phyloP scores from a whole-genome alignment of 768 basidiomycete species.

The Lactarius quietus region DNA sequence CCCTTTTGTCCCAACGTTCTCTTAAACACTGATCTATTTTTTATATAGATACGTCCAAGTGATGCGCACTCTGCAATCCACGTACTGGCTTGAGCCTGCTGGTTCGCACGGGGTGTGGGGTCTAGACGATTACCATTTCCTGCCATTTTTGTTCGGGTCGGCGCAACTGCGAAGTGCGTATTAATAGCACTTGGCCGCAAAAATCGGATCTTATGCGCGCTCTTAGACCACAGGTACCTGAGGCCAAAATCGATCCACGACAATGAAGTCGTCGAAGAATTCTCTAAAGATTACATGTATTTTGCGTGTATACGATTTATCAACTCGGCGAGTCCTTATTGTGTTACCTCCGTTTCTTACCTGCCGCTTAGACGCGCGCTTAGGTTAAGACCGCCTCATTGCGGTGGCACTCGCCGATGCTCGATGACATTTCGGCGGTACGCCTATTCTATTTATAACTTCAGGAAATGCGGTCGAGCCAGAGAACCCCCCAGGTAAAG shows the following conservation, averaged over 20 bases:
- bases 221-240: conserved; percentile 73
- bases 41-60: conserved; percentile 59
- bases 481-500: conserved; percentile 49
- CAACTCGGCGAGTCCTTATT: conserved; percentile 64
- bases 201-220: neutral
- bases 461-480: no score
- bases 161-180: conserved; percentile 63
- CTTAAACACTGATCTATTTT: neutral
- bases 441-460: conserved; percentile 19
- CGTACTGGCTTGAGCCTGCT: conserved; percentile 97
- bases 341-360: neutral
- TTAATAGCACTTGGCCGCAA: neutral
- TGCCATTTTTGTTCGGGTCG: conserved; percentile 85
- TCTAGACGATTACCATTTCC: conserved; percentile 93
- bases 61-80: conserved; percentile 85
- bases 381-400: conserved; percentile 95
- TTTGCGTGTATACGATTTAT: conserved; percentile 94
- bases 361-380: neutral
- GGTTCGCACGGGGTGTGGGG: conserved; percentile 99
- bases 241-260: conserved; percentile 92
- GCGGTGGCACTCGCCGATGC: conserved; percentile 98
- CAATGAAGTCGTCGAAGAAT: conserved; percentile 86
- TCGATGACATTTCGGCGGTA: conserved; percentile 92
- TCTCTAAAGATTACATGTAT: conserved; percentile 92
- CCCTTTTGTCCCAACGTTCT: neutral